These are phyloP conservation scores for Rhododendron williamsianum DNA, from an alignment of 148 eudicot species.

Conservation along the genomic window DNA sequence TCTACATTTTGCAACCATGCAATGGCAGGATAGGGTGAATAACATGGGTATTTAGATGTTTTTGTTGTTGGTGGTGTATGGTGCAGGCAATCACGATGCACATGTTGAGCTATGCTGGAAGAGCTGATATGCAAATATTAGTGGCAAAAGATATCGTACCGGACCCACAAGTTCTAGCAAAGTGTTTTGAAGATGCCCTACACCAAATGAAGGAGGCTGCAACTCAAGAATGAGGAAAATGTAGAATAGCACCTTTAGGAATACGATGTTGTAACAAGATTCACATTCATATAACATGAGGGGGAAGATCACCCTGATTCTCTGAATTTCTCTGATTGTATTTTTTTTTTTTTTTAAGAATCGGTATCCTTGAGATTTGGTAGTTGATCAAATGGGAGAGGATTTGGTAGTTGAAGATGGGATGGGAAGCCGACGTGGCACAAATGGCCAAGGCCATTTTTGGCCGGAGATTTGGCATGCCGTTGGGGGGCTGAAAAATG, in stretches of 20 bases:
- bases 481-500: no score
- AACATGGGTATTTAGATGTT: neutral
- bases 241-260: neutral
- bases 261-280: neutral
- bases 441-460: no score
- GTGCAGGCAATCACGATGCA: slow-evolving; percentile 65
- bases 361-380: no score
- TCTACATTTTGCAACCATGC: neutral
- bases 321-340: no score
- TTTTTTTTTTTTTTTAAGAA: no score
- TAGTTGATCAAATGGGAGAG: no score
- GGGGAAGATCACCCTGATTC: neutral
- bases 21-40: neutral
- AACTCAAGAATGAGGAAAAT: neutral
- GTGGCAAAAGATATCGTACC: slow-evolving; percentile 71
- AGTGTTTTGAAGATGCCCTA: slow-evolving; percentile 65
- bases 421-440: no score
- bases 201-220: slow-evolving; percentile 51
- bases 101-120: slow-evolving; percentile 66
- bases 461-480: no score
- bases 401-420: no score
- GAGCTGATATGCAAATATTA: slow-evolving; percentile 62
- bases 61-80: neutral
- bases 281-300: neutral
- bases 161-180: slow-evolving; percentile 51